These are phyloP conservation scores for Trichoderma hamatum DNA, from an alignment of 2,329 filamentous ascomycete genomes.

Conservation along the genomic window DNA sequence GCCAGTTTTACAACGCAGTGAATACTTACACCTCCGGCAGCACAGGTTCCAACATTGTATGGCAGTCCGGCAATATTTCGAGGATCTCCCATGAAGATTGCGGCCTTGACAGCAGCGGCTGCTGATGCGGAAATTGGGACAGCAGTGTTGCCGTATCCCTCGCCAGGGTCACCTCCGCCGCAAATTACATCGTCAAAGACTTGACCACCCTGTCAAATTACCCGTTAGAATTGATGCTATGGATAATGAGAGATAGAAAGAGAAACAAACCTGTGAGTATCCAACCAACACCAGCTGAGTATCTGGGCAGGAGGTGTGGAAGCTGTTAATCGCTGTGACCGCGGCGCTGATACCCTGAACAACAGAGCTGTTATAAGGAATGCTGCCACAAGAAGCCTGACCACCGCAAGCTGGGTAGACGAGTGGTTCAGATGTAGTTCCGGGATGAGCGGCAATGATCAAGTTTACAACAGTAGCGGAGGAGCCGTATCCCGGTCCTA, in stretches of 20 bases:
- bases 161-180: slow-evolving; percentile 55
- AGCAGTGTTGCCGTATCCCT: slow-evolving; percentile 48
- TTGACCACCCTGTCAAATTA: slow-evolving; percentile 55
- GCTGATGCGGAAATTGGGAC: slow-evolving; percentile 51
- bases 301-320: slow-evolving; percentile 58
- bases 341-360: slow-evolving; percentile 20
- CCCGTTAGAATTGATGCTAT: neutral
- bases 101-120: slow-evolving; percentile 61
- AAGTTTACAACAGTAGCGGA: slow-evolving; percentile 54
- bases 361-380: slow-evolving; percentile 60
- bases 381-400: slow-evolving; percentile 57
- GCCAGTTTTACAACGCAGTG: neutral
- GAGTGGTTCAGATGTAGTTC: slow-evolving; percentile 59
- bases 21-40: slow-evolving; percentile 55
- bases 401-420: slow-evolving; percentile 66
- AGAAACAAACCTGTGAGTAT: slow-evolving; percentile 58
- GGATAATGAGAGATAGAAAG: neutral
- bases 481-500: slow-evolving; percentile 55
- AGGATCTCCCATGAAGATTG: slow-evolving; percentile 68
- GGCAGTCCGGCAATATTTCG: slow-evolving; percentile 57
- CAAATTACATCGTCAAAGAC: slow-evolving; percentile 67
- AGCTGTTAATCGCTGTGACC: slow-evolving; percentile 54
- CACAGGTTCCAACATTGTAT: slow-evolving; percentile 55
- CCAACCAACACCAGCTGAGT: slow-evolving; percentile 63
- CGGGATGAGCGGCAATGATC: slow-evolving; percentile 51